Evolutionary conservation across 2,329 filamentous ascomycete genomes (phyloP).

Genomic region (Fusarium albidum): DNA sequence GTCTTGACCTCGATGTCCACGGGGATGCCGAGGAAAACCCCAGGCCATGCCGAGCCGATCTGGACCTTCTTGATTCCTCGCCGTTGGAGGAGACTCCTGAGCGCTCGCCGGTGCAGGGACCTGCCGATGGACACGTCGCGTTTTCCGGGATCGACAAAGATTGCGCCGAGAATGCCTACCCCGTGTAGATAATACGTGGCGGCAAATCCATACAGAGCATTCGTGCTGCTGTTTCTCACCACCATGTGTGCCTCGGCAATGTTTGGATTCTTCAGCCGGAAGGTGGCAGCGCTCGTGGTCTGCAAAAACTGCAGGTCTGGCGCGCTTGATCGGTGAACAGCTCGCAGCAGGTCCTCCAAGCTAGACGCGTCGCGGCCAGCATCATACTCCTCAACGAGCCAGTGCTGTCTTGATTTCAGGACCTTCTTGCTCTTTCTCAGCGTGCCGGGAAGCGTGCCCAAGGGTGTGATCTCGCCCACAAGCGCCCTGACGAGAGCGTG

Average conservation of each 20-base stretch:
- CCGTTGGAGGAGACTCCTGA: conserved; percentile 75
- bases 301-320: conserved; percentile 75
- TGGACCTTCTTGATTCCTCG: conserved; percentile 81
- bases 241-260: conserved; percentile 89
- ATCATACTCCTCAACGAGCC: conserved; percentile 91
- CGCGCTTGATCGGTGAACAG: conserved; percentile 71
- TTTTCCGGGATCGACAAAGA: conserved; percentile 90
- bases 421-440: conserved; percentile 88
- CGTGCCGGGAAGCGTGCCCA: conserved; percentile 72
- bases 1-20: conserved; percentile 56
- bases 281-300: conserved; percentile 75
- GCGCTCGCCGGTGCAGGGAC: conserved; percentile 85
- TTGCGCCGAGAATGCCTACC: conserved; percentile 79
- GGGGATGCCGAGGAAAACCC: conserved; percentile 87
- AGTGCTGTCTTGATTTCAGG: conserved; percentile 89
- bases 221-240: conserved; percentile 91
- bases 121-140: conserved; percentile 90
- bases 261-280: conserved; percentile 74
- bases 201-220: conserved; percentile 90
- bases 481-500: conserved; percentile 83
- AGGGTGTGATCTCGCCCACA: conserved; percentile 75
- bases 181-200: conserved; percentile 82
- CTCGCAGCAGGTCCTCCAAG: conserved; percentile 77
- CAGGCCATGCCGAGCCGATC: conserved; percentile 81
- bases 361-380: conserved; percentile 77